Evolutionary conservation across 129 eudicot species (phyloP).

Genomic region (Helianthus tuberosus): DNA sequence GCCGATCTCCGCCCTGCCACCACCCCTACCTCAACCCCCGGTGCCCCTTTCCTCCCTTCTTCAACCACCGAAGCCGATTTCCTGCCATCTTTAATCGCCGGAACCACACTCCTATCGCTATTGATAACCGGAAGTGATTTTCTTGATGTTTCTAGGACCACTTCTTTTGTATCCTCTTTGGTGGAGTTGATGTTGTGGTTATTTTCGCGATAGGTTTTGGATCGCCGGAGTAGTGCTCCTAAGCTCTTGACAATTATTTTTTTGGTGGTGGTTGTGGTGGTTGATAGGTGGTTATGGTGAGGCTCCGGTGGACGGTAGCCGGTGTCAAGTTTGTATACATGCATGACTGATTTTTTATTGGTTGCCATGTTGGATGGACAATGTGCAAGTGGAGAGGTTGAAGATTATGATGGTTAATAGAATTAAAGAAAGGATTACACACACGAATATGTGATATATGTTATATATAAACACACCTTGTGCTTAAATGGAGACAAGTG

Average conservation of each 20-base stretch:
- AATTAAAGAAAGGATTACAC: neutral
- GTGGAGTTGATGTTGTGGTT: neutral
- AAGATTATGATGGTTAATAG: slow-evolving; percentile 1
- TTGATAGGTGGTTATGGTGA: slow-evolving; percentile 11
- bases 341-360: slow-evolving; percentile 40
- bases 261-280: slow-evolving; percentile 34
- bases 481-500: too few species aligned
- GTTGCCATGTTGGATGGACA: slow-evolving; percentile 48
- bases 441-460: neutral
- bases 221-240: slow-evolving; percentile 41
- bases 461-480: neutral
- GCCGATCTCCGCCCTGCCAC: slow-evolving; percentile 40
- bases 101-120: neutral
- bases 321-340: slow-evolving; percentile 66
- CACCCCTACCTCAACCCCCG: slow-evolving; percentile 30
- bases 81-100: neutral
- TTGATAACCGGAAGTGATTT: slow-evolving; percentile 34
- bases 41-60: slow-evolving; percentile 26
- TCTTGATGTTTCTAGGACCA: slow-evolving; percentile 35
- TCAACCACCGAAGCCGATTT: slow-evolving; percentile 3
- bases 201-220: slow-evolving; percentile 46
- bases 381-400: too few species aligned
- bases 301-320: slow-evolving; percentile 41
- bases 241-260: slow-evolving; percentile 31
- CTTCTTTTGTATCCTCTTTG: slow-evolving; percentile 35